Conservation (phyloP, 2,329 filamentous ascomycete genomes). For the Neocucurbitaria cava region DNA sequence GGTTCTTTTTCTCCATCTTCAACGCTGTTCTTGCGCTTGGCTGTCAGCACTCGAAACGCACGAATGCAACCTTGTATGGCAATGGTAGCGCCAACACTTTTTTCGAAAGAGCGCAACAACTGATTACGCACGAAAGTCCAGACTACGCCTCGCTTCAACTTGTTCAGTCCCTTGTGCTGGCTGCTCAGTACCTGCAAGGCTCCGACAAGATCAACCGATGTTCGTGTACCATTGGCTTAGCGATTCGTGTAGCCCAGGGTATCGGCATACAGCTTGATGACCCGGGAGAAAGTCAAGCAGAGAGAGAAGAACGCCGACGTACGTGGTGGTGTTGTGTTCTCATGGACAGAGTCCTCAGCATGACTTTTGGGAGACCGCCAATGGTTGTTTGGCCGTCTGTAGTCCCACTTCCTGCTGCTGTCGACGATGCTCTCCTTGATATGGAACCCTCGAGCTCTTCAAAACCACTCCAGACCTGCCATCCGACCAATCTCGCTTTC, state of each 20-base stretch:
- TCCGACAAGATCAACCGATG: slow-evolving; percentile 25
- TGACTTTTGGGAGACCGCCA: slow-evolving; percentile 21
- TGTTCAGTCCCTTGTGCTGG: slow-evolving; percentile 33
- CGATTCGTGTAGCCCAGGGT: slow-evolving; percentile 34
- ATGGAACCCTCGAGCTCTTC: slow-evolving; percentile 1
- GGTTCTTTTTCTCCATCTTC: slow-evolving; percentile 19
- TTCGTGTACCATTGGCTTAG: slow-evolving; percentile 34
- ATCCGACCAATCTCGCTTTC: not conserved
- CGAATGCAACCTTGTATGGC: not conserved
- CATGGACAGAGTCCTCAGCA: slow-evolving; percentile 15
- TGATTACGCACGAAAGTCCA: slow-evolving; percentile 14
- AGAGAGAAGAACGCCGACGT: slow-evolving; percentile 16
- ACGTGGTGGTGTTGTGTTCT: slow-evolving; percentile 18
- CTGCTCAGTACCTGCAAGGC: slow-evolving; percentile 33
- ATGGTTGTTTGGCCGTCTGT: slow-evolving; percentile 10
- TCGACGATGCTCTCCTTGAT: slow-evolving; percentile 5
- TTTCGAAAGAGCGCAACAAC: slow-evolving; percentile 16
- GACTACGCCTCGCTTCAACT: slow-evolving; percentile 22
- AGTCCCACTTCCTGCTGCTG: slow-evolving; percentile 1
- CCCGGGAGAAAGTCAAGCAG: slow-evolving; percentile 9
- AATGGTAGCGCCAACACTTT: slow-evolving; percentile 6
- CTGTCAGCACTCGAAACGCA: slow-evolving; percentile 17
- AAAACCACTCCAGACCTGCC: not conserved
- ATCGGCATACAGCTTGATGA: slow-evolving; percentile 29
- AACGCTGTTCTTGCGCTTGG: slow-evolving; percentile 35